Conservation (phyloP, 805 yeast species). For the Pichia deserticola region DNA sequence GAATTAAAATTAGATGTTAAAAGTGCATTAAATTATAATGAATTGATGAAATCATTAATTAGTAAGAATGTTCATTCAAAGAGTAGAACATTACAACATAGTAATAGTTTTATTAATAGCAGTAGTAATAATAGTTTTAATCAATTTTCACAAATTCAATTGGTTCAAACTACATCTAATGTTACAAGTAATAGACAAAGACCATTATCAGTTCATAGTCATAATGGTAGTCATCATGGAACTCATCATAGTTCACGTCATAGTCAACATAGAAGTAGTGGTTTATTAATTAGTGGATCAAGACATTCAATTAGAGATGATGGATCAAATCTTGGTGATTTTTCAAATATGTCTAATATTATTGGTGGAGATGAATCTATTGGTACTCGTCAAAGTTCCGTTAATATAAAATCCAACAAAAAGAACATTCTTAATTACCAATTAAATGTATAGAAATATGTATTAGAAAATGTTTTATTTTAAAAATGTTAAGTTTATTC, state of each 20-base stretch:
- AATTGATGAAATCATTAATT: conserved; percentile 14
- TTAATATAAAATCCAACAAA: not conserved
- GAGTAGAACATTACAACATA: conserved; percentile 4
- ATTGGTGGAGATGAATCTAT: not conserved
- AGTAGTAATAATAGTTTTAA: conserved; percentile 1
- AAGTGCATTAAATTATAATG: conserved; percentile 13
- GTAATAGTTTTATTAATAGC: not conserved
- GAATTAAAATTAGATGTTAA: conserved; percentile 29
- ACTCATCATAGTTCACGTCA: conserved; percentile 3
- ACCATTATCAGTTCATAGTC: conserved; percentile 2
- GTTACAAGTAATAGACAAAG: not conserved
- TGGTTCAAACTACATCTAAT: not conserved
- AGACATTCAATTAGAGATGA: conserved; percentile 2
- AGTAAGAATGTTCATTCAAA: conserved; percentile 13
- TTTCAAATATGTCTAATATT: not conserved
- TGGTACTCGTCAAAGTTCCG: not conserved
- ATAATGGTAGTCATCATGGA: conserved; percentile 2
- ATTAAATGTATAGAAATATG: not conserved
- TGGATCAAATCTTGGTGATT: not conserved
- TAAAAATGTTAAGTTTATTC: too few relatives aligned
- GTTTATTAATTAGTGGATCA: not conserved
- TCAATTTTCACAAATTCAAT: not conserved
- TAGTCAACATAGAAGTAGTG: conserved; percentile 1
- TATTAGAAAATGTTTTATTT: too few relatives aligned
- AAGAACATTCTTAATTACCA: conserved; percentile 6